phyloP scores from a whole-genome alignment of 306 rosid species.

The Leucaena leucocephala region DNA sequence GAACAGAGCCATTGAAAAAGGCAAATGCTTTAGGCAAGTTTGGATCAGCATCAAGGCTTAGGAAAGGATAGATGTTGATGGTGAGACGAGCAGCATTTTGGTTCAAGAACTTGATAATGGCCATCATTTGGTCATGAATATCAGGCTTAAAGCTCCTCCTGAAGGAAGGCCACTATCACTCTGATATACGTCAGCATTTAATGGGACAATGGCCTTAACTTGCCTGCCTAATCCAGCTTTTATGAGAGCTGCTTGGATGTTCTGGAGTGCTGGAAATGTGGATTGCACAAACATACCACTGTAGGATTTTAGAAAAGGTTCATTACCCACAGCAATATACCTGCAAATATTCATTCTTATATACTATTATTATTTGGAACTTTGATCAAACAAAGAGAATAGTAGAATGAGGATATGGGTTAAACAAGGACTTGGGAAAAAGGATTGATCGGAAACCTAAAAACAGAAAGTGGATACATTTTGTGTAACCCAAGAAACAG shows the following conservation, averaged over 20 bases:
- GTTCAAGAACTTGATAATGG: slow-evolving; percentile 72
- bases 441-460: not conserved
- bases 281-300: slow-evolving; percentile 58
- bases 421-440: not conserved
- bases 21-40: slow-evolving; percentile 90
- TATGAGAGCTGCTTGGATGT: slow-evolving; percentile 88
- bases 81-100: slow-evolving; percentile 63
- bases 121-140: slow-evolving; percentile 60
- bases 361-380: slow-evolving; percentile 15
- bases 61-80: slow-evolving; percentile 95
- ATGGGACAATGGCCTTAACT: slow-evolving; percentile 83
- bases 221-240: slow-evolving; percentile 87
- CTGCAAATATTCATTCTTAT: slow-evolving; percentile 37
- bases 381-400: not conserved
- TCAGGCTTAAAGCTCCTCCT: slow-evolving; percentile 80
- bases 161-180: slow-evolving; percentile 74
- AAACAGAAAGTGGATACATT: slow-evolving; percentile 56
- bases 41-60: slow-evolving; percentile 90
- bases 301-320: slow-evolving; percentile 80
- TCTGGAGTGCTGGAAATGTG: slow-evolving; percentile 84
- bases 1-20: slow-evolving; percentile 71
- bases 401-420: not conserved
- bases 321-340: slow-evolving; percentile 88
- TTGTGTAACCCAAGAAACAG: slow-evolving; percentile 75
- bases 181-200: slow-evolving; percentile 92